Evolutionary conservation across 352 stramenopile species (phyloP).

Genomic region (Phytophthora idaei): DNA sequence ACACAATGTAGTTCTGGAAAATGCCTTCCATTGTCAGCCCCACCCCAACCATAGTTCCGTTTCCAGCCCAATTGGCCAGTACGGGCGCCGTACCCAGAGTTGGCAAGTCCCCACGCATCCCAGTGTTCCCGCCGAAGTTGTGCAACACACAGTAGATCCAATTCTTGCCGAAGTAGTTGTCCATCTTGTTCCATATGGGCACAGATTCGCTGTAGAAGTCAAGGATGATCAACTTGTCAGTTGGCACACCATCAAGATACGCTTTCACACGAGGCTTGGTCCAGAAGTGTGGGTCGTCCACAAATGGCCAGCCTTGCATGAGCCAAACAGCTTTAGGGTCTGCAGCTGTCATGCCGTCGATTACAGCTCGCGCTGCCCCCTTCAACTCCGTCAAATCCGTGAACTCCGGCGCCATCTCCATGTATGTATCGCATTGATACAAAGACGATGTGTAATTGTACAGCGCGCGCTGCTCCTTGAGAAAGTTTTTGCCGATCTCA

Average conservation of each 20-base stretch:
- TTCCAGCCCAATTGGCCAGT: conserved; percentile 38
- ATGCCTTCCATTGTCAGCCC: conserved; percentile 87
- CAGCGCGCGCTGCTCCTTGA: conserved; percentile 63
- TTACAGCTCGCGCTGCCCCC: conserved; percentile 63
- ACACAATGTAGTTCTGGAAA: conserved; percentile 88
- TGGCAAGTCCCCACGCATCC: conserved; percentile 73
- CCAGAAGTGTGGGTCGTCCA: conserved; percentile 61
- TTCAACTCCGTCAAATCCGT: conserved; percentile 50
- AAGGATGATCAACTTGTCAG: conserved; percentile 74
- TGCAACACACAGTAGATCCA: conserved; percentile 88
- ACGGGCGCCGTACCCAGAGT: conserved; percentile 59
- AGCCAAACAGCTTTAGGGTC: conserved; percentile 83
- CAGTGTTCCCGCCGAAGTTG: conserved; percentile 82
- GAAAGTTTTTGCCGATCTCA: conserved; percentile 77
- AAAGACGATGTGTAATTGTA: conserved; percentile 77
- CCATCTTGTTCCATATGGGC: conserved; percentile 73
- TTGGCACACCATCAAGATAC: conserved; percentile 58
- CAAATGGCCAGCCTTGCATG: conserved; percentile 85
- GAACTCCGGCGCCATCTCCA: conserved; percentile 78
- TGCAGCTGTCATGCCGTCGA: conserved; percentile 69
- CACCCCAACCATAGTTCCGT: conserved; percentile 75
- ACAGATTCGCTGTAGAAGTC: conserved; percentile 79
- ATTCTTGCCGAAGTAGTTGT: conserved; percentile 82
- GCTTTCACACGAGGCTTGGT: conserved; percentile 60
- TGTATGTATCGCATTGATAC: conserved; percentile 84